Percentiles rank a stretch among this genome's conserved stretches.
These are phyloP conservation scores for Pisolithus thermaeus DNA, from an alignment of 1,284 basidiomycete species.

Conservation along the genomic window DNA sequence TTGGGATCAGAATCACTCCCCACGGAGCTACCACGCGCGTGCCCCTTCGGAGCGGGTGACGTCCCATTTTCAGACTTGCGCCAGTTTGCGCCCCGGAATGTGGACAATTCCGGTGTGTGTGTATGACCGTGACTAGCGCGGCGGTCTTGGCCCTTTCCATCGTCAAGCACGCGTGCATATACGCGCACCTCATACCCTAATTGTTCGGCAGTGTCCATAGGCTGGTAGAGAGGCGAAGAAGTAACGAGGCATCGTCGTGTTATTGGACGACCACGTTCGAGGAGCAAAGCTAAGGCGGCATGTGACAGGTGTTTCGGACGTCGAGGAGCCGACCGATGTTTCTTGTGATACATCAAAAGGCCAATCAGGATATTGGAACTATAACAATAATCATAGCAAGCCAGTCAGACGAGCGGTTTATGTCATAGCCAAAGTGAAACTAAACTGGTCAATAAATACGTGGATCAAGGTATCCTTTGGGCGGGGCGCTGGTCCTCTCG, in stretches of 20 bases:
- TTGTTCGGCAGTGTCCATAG: slow-evolving; percentile 67
- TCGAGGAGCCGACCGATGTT: slow-evolving; percentile 35
- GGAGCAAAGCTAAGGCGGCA: slow-evolving; percentile 61
- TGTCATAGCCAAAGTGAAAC: slow-evolving; percentile 23
- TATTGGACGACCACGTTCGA: slow-evolving; percentile 68
- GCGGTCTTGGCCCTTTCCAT: slow-evolving; percentile 54
- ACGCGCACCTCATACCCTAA: slow-evolving; percentile 79
- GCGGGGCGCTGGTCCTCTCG: slow-evolving; percentile 42
- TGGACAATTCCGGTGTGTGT: slow-evolving; percentile 10
- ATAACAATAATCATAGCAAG: not conserved
- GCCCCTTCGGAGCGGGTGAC: slow-evolving; percentile 11
- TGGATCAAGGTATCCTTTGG: slow-evolving; percentile 62
- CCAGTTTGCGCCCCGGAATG: slow-evolving; percentile 14
- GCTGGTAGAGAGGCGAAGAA: slow-evolving; percentile 77
- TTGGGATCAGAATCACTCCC: slow-evolving; percentile 27
- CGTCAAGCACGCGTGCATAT: slow-evolving; percentile 73
- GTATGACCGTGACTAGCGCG: slow-evolving; percentile 8
- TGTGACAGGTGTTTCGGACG: slow-evolving; percentile 52
- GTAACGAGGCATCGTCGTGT: slow-evolving; percentile 71
- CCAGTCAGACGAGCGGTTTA: slow-evolving; percentile 1
- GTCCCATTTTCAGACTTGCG: slow-evolving; percentile 17
- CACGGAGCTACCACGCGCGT: slow-evolving; percentile 24
- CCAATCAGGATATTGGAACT: slow-evolving; percentile 85
- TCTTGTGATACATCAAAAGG: slow-evolving; percentile 58
- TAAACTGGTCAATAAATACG: slow-evolving; percentile 82